A percentile compares a stretch with the other conserved stretches of the same genome.
Evolutionary conservation across 2,329 filamentous ascomycete species (phyloP).

Genomic region (Fusarium buxicola): DNA sequence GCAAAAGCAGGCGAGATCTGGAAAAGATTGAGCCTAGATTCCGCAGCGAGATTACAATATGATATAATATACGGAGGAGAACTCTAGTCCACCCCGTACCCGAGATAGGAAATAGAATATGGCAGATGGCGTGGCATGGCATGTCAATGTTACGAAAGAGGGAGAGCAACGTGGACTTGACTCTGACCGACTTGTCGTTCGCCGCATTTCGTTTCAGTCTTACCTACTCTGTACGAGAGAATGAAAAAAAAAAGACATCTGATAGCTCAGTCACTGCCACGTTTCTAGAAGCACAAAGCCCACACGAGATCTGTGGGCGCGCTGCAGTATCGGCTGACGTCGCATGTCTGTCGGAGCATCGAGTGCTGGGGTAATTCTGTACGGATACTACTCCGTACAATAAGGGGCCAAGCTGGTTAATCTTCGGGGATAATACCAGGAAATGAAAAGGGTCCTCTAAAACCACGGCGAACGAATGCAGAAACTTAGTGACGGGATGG

Average conservation of each 20-base stretch:
- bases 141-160: slow-evolving; percentile 15
- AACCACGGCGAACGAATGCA: too few species aligned
- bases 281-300: slow-evolving; percentile 5
- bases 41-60: slow-evolving; percentile 26
- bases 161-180: slow-evolving; percentile 1
- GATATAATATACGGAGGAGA: slow-evolving; percentile 12
- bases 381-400: background rate
- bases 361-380: slow-evolving; percentile 2
- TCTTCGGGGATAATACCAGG: slow-evolving; percentile 28
- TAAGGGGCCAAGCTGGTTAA: slow-evolving; percentile 30
- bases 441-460: too few species aligned
- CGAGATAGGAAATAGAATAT: slow-evolving; percentile 30
- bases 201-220: slow-evolving; percentile 15
- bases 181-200: slow-evolving; percentile 21
- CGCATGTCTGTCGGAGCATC: slow-evolving; percentile 38
- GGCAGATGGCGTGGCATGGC: slow-evolving; percentile 30
- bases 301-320: slow-evolving; percentile 25
- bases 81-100: slow-evolving; percentile 23
- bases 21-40: slow-evolving; percentile 21
- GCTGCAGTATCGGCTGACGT: slow-evolving; percentile 42
- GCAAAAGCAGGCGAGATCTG: slow-evolving; percentile 30
- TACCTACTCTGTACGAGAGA: slow-evolving; percentile 4
- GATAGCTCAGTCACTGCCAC: slow-evolving; percentile 16
- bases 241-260: slow-evolving; percentile 30
- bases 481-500: background rate